Percentiles rank a stretch among this genome's conserved stretches.
Conservation (phyloP, 768 basidiomycete genomes). For the Pleurotus ostreatus region DNA sequence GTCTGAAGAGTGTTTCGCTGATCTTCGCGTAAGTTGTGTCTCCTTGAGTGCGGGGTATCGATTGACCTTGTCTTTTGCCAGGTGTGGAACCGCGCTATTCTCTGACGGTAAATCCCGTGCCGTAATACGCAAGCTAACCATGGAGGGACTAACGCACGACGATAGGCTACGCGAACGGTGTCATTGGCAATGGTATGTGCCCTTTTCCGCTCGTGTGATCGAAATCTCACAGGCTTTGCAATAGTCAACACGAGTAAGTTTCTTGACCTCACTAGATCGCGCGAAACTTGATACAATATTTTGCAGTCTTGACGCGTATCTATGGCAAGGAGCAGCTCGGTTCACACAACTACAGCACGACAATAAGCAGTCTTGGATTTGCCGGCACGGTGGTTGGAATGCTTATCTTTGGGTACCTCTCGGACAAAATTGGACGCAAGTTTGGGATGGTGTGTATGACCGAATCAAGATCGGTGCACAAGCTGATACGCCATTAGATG, state of each 20-base stretch:
- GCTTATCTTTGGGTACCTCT: conserved; percentile 56
- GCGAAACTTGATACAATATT: not conserved
- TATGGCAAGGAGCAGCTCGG: conserved; percentile 57
- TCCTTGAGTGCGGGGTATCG: not conserved
- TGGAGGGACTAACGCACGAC: not conserved
- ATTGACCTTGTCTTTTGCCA: conserved; percentile 20
- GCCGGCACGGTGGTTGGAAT: conserved; percentile 88
- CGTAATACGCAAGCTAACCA: not conserved
- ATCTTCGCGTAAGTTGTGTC: conserved; percentile 69
- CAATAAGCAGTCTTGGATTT: conserved; percentile 69
- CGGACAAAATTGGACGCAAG: conserved; percentile 84
- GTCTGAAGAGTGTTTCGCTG: conserved; percentile 62
- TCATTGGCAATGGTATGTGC: conserved; percentile 68
- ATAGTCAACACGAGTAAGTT: conserved; percentile 66
- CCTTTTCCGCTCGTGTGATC: conserved; percentile 1
- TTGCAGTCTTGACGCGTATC: conserved; percentile 61
- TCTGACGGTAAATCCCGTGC: conserved; percentile 59
- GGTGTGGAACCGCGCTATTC: conserved; percentile 85
- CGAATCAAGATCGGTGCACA: not conserved
- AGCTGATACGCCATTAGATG: conserved; percentile 46
- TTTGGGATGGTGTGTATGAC: conserved; percentile 71
- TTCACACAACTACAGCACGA: conserved; percentile 54
- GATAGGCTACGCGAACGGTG: conserved; percentile 74
- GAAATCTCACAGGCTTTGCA: not conserved
- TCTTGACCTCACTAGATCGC: no score